Evolutionary conservation across 2,329 filamentous ascomycete species (phyloP), one percentile per base, ranked within the genome.

Genomic region (Colletotrichum viniferum): DNA sequence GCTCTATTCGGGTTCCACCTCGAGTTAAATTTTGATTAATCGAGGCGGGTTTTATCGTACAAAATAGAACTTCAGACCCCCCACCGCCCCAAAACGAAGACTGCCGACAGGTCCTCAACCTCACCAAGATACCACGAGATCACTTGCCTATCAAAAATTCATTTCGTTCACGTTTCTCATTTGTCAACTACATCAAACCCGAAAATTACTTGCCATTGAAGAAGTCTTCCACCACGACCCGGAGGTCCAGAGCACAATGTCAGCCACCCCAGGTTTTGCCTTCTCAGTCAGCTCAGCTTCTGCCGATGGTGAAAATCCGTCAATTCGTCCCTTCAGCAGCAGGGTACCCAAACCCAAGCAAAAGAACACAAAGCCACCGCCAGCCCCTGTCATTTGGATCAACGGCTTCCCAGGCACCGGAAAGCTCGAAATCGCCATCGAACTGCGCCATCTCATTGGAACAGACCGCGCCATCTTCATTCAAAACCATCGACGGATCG

Each of bases 231-330:
- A 10, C 8, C 18, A n/a, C 38, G 2, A n/a, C 18, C 38, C 10
- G 8, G n/a, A 43, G 18, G 18, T 43, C 38, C 18, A n/a, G 2
- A n/a, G 18, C 38, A 21, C 10, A 9, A 48, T 48, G 43, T 48
- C 5, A 13, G n/a, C 43, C n/a, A 13, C 10, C 5, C 5, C 43
- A 13, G 43, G 14, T 4, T 10, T 16, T 21, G n/a, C 43, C 43
- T 21, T n/a, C 13, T 21, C 43, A 7, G 43, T 21, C 43, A 48
- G 43, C 43, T 13, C 43, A 21, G 5, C 0, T 9, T 13, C 9
- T 21, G 9, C 1, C 10, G n/a, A 4, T 10, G 10, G 21, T 0
- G 43, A 7, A 48, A 48, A 12, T 13, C 0, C 3, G 14, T 0
- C 5, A 16, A 7, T 21, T 16, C 0, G 3, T 48, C 10, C 4